Evolutionary conservation across 1,139 yeast species (phyloP).

Genomic region (Yamadazyma pseudoaaseri): DNA sequence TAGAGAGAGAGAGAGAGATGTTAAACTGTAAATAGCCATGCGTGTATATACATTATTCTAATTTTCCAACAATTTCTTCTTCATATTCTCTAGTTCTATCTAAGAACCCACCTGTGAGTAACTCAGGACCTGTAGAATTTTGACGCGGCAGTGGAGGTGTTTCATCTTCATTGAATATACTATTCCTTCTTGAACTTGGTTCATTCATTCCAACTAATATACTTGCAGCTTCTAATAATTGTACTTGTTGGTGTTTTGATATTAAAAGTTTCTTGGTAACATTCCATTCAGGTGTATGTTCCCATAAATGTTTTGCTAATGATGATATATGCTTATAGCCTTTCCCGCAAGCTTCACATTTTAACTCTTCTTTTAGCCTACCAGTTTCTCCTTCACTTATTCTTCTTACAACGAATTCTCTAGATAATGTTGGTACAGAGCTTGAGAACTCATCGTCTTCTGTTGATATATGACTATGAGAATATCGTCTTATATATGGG

Average conservation of each 20-base stretch:
- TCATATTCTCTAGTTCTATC: slow-evolving; percentile 3
- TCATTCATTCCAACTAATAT: slow-evolving; percentile 83
- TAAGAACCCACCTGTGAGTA: slow-evolving; percentile 11
- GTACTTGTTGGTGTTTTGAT: slow-evolving; percentile 91
- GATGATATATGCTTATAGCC: slow-evolving; percentile 86
- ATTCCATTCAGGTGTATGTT: slow-evolving; percentile 90
- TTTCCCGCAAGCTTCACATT: slow-evolving; percentile 88
- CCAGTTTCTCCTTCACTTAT: slow-evolving; percentile 88
- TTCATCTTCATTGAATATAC: slow-evolving; percentile 15
- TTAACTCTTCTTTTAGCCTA: slow-evolving; percentile 74
- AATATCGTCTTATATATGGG: slow-evolving; percentile 1
- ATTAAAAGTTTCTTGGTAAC: slow-evolving; percentile 76
- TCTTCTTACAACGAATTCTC: slow-evolving; percentile 78
- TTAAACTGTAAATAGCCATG: slow-evolving; percentile 22
- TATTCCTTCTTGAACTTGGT: slow-evolving; percentile 13
- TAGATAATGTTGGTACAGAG: slow-evolving; percentile 52
- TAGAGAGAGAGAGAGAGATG: slow-evolving; percentile 19
- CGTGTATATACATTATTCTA: slow-evolving; percentile 13
- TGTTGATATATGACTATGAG: neutral
- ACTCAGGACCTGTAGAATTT: neutral
- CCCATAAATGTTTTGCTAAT: slow-evolving; percentile 72
- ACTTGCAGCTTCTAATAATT: slow-evolving; percentile 83
- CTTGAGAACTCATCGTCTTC: slow-evolving; percentile 19
- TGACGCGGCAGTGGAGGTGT: neutral
- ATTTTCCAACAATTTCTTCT: slow-evolving; percentile 16